Conservation (phyloP, 805 yeast genomes). For the Ogataea nitratoaversa region DNA sequence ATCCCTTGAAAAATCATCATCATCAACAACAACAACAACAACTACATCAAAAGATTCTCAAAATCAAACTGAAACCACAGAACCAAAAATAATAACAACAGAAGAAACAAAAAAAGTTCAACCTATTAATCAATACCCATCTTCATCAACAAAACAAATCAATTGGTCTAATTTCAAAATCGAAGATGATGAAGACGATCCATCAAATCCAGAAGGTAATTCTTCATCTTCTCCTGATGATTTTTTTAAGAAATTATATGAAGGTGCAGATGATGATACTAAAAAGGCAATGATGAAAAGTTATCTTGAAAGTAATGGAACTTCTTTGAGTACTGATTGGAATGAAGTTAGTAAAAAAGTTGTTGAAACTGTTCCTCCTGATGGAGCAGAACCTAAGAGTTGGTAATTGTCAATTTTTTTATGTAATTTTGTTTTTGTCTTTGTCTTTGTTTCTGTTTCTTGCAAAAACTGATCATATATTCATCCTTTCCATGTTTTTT, state of each 20-base stretch:
- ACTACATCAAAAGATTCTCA: too few relatives aligned
- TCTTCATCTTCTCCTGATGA: slow-evolving; percentile 55
- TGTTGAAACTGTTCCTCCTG: slow-evolving; percentile 71
- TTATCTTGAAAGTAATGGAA: slow-evolving; percentile 89
- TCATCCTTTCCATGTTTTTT: too few relatives aligned
- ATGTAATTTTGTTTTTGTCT: background rate
- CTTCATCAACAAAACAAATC: slow-evolving; percentile 55
- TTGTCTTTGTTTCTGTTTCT: background rate
- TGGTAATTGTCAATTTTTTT: slow-evolving; percentile 33
- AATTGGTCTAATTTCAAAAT: slow-evolving; percentile 62
- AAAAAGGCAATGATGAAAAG: slow-evolving; percentile 96
- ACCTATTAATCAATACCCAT: slow-evolving; percentile 43
- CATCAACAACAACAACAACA: slow-evolving; percentile 3
- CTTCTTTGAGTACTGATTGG: slow-evolving; percentile 93
- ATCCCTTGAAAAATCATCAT: slow-evolving; percentile 30
- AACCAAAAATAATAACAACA: slow-evolving; percentile 4
- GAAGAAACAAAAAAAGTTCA: background rate
- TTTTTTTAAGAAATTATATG: slow-evolving; percentile 73
- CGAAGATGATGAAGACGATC: slow-evolving; percentile 39
- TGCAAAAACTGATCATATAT: background rate
- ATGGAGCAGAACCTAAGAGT: slow-evolving; percentile 58
- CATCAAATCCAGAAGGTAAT: too few relatives aligned
- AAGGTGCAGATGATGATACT: slow-evolving; percentile 82
- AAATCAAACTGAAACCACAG: too few relatives aligned
- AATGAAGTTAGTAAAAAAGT: slow-evolving; percentile 64